phyloP scores from a whole-genome alignment of 2,329 filamentous ascomycete genomes.

The Scortechinia acanthostroma region DNA sequence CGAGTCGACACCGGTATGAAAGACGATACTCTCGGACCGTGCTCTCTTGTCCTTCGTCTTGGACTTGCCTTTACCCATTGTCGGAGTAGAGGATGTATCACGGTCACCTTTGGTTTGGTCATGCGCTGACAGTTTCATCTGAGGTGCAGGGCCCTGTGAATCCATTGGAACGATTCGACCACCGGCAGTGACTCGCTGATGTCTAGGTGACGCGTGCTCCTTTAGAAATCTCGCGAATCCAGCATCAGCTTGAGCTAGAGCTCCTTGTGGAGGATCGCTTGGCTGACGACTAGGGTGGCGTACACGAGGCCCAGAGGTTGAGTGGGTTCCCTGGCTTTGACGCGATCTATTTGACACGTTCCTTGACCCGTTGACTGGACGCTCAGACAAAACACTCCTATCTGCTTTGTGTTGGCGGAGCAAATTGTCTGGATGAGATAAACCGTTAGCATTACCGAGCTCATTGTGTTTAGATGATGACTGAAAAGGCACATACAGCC shows the following conservation, averaged over 20 bases:
- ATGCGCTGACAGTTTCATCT: constrained; percentile 7
- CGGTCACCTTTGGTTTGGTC: no score
- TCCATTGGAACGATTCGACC: constrained; percentile 36
- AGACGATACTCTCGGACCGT: no score
- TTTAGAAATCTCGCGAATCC: constrained; percentile 35
- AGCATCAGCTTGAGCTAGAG: constrained; percentile 20
- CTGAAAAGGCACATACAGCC: background rate
- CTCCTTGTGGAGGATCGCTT: constrained; percentile 18
- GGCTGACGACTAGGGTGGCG: constrained; percentile 16
- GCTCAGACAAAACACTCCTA: constrained; percentile 14
- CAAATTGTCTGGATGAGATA: constrained; percentile 11
- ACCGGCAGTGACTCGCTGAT: constrained; percentile 36
- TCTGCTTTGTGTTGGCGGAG: constrained; percentile 10
- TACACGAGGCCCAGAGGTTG: background rate
- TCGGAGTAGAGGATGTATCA: no score
- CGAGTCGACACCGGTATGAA: no score
- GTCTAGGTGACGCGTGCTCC: constrained; percentile 34
- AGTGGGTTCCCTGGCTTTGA: background rate
- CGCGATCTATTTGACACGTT: background rate
- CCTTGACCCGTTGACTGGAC: constrained; percentile 6
- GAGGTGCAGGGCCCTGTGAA: constrained; percentile 6
- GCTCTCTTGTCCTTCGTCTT: no score
- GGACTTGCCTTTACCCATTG: no score
- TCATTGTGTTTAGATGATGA: no score
- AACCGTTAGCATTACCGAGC: background rate